phyloP scores from a whole-genome alignment of 768 basidiomycete species.

The Mycena sanguinolenta region DNA sequence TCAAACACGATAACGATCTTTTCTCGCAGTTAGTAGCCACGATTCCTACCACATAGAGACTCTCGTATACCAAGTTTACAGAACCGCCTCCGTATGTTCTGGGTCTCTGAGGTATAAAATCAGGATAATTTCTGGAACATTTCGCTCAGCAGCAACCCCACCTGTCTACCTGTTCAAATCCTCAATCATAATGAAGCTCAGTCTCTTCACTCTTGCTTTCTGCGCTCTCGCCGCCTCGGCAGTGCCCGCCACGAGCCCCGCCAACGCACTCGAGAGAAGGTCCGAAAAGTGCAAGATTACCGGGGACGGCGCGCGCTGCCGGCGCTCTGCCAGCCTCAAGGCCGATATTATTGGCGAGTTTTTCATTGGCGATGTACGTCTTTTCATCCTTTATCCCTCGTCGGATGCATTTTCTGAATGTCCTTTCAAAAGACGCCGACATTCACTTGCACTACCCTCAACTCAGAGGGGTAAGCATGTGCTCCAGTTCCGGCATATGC shows the following conservation, averaged over 20 bases:
- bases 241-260: not conserved
- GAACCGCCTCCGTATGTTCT: too few species aligned
- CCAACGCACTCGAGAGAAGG: not conserved
- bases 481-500: not conserved
- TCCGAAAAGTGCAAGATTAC: not conserved
- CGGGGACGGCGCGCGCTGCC: conserved; percentile 1
- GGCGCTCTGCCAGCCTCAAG: not conserved
- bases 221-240: not conserved
- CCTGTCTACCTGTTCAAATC: too few species aligned
- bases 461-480: too few species aligned
- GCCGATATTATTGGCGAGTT: conserved; percentile 6
- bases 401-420: too few species aligned
- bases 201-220: not conserved
- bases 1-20: too few species aligned
- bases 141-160: too few species aligned
- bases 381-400: not conserved
- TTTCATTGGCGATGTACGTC: conserved; percentile 6
- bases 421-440: conserved; percentile 13
- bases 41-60: not conserved
- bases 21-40: too few species aligned
- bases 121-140: too few species aligned
- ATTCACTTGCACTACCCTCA: not conserved
- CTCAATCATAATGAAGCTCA: conserved; percentile 4
- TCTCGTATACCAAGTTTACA: not conserved
- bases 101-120: too few species aligned